phyloP scores from a whole-genome alignment of 352 stramenopile species.

The Aphanomyces euteiches region DNA sequence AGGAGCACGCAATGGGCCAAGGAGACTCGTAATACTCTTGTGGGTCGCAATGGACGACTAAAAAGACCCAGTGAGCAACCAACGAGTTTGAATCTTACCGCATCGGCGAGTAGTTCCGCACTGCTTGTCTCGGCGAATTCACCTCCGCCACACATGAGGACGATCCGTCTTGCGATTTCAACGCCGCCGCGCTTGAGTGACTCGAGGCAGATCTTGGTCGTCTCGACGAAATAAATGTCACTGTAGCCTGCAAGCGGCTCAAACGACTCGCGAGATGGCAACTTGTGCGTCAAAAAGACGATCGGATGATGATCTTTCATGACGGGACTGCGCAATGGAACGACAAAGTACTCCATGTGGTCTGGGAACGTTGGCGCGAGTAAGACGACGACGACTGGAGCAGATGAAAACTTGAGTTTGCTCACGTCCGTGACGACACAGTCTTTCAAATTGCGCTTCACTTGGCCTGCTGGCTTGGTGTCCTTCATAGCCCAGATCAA shows the following conservation, averaged over 20 bases:
- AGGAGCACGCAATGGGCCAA: slow-evolving; percentile 54
- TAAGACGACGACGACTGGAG: slow-evolving; percentile 72
- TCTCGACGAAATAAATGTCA: slow-evolving; percentile 69
- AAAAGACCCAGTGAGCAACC: background rate
- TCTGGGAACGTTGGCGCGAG: slow-evolving; percentile 58
- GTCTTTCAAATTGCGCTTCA: slow-evolving; percentile 37
- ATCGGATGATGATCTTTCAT: slow-evolving; percentile 69
- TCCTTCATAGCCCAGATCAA: slow-evolving; percentile 24
- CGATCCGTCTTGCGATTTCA: slow-evolving; percentile 56
- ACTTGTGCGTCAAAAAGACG: slow-evolving; percentile 52
- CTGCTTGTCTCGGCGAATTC: slow-evolving; percentile 51
- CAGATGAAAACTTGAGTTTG: slow-evolving; percentile 45
- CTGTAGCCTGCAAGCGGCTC: slow-evolving; percentile 64
- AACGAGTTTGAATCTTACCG: slow-evolving; percentile 33
- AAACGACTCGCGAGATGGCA: slow-evolving; percentile 60
- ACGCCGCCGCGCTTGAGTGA: slow-evolving; percentile 63
- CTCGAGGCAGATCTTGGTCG: slow-evolving; percentile 53
- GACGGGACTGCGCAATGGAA: slow-evolving; percentile 59
- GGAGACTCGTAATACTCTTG: slow-evolving; percentile 68
- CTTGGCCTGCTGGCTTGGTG: slow-evolving; percentile 2
- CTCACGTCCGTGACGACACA: slow-evolving; percentile 50
- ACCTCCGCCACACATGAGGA: slow-evolving; percentile 67
- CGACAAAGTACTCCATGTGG: slow-evolving; percentile 75
- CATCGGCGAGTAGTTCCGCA: slow-evolving; percentile 70
- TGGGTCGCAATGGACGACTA: slow-evolving; percentile 75